phyloP scores from a whole-genome alignment of 129 eudicot genomes.

The Flaveria ramosissima region DNA sequence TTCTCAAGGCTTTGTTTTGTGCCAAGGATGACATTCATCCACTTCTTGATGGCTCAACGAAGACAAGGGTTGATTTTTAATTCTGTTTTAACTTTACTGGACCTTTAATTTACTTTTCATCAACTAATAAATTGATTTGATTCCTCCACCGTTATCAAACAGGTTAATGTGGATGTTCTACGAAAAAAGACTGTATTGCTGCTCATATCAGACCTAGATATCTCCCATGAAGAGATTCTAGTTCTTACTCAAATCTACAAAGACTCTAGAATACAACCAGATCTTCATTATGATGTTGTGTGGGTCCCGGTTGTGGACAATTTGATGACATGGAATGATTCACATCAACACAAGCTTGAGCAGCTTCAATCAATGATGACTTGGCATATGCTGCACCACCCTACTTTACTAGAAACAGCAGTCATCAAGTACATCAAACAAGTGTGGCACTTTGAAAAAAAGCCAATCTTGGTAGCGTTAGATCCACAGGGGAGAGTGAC shows the following conservation, averaged over 20 bases:
- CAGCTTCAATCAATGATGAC: slow-evolving; percentile 68
- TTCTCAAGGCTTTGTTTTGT: slow-evolving; percentile 68
- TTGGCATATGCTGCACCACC: slow-evolving; percentile 79
- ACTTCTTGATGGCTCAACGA: slow-evolving; percentile 59
- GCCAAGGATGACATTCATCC: slow-evolving; percentile 72
- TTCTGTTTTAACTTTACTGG: not conserved
- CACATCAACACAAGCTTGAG: slow-evolving; percentile 55
- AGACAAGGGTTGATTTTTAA: slow-evolving; percentile 46
- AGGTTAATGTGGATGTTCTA: slow-evolving; percentile 70
- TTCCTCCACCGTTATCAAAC: slow-evolving; percentile 25
- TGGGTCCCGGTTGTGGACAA: slow-evolving; percentile 80
- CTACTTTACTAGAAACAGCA: slow-evolving; percentile 68
- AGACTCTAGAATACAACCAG: slow-evolving; percentile 59
- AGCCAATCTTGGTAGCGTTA: slow-evolving; percentile 63
- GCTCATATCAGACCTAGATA: slow-evolving; percentile 75
- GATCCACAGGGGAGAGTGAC: slow-evolving; percentile 82
- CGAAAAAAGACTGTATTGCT: slow-evolving; percentile 66
- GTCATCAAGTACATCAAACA: slow-evolving; percentile 72
- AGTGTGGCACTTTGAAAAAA: slow-evolving; percentile 67
- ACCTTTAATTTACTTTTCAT: slow-evolving; percentile 14
- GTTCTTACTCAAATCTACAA: slow-evolving; percentile 60
- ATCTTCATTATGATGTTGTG: slow-evolving; percentile 62
- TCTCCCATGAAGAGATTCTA: slow-evolving; percentile 61
- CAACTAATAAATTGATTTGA: not conserved
- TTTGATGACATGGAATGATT: slow-evolving; percentile 58